These are phyloP conservation scores for Talaromyces sp. DNA, from an alignment of 2,329 filamentous ascomycete genomes.

Conservation along the genomic window DNA sequence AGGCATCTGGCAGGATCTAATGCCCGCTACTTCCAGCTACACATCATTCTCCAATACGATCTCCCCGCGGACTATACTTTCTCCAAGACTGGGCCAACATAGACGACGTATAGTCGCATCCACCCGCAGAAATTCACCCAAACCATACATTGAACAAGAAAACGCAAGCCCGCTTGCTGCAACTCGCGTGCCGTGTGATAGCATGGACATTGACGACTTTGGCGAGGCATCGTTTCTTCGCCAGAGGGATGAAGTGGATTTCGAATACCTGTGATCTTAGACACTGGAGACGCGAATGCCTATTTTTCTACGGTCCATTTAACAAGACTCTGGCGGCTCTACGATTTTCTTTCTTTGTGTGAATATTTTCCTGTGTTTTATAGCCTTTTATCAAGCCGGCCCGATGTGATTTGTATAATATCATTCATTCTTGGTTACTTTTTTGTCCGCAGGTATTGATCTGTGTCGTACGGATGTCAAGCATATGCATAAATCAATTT, in stretches of 20 bases:
- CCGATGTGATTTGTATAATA: not conserved
- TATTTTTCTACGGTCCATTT: not conserved
- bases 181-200: conserved; percentile 22
- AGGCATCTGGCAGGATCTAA: conserved; percentile 25
- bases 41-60: not conserved
- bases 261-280: conserved; percentile 23
- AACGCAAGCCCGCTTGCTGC: conserved; percentile 23
- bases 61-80: conserved; percentile 30
- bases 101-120: conserved; percentile 20
- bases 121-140: conserved; percentile 21
- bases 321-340: not conserved
- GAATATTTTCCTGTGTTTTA: conserved; percentile 9
- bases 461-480: not conserved
- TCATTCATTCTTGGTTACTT: not conserved
- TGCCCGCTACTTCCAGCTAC: not conserved
- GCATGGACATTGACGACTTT: conserved; percentile 42
- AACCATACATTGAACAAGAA: conserved; percentile 27
- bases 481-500: not conserved
- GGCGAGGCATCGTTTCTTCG: conserved; percentile 45
- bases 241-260: conserved; percentile 39
- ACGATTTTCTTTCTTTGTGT: conserved; percentile 21
- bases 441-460: not conserved
- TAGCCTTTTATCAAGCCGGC: not conserved
- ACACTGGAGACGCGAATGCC: no score
- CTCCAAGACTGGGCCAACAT: conserved; percentile 31